Evolutionary conservation across 805 yeast species (phyloP).

Genomic region (Kockiozyma suomiensis): DNA sequence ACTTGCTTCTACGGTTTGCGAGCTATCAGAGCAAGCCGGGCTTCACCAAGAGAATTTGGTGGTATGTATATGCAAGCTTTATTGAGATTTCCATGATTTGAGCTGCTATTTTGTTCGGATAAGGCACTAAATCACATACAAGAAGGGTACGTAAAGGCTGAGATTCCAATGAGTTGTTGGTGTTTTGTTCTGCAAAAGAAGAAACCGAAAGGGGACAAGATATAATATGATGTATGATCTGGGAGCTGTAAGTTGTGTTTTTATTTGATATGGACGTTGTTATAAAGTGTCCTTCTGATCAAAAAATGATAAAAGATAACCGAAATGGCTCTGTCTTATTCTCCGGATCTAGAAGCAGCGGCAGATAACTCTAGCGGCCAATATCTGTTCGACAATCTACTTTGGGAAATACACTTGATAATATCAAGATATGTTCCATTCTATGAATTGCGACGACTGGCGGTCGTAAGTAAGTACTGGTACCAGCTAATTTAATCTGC

Average conservation of each 20-base stretch:
- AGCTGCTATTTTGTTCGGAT: too few species aligned
- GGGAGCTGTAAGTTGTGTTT: background rate
- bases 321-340: constrained; percentile 10
- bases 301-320: background rate
- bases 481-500: background rate
- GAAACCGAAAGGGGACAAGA: background rate
- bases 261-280: background rate
- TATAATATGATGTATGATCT: constrained; percentile 3
- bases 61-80: background rate
- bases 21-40: background rate
- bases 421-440: background rate
- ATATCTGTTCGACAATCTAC: background rate
- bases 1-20: constrained; percentile 5
- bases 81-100: too few species aligned
- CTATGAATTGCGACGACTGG: constrained; percentile 2
- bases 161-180: background rate
- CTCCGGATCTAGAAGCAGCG: background rate
- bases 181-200: background rate
- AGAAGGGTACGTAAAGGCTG: background rate
- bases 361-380: background rate
- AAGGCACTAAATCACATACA: background rate
- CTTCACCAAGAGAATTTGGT: background rate
- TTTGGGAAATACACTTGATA: background rate
- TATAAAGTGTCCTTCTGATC: too few species aligned
- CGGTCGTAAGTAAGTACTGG: background rate